Evolutionary conservation across 2,329 filamentous ascomycete genomes (phyloP).

Genomic region (Botrytis elliptica): DNA sequence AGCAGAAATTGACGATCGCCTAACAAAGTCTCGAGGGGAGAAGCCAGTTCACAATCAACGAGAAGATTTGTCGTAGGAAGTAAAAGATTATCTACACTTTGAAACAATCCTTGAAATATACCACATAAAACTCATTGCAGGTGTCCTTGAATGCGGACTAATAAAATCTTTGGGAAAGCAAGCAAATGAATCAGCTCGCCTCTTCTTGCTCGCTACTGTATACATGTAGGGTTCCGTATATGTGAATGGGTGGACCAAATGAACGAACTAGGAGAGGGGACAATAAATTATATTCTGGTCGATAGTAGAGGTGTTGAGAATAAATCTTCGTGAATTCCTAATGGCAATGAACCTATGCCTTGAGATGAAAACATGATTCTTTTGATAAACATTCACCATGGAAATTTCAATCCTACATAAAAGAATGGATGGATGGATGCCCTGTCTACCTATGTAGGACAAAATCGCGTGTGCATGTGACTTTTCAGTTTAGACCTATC

Average conservation of each 20-base stretch:
- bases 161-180: not conserved
- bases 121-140: not conserved
- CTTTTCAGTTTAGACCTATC: not conserved
- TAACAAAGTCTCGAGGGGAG: not conserved
- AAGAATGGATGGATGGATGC: not conserved
- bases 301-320: not conserved
- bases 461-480: conserved; percentile 3
- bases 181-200: not conserved
- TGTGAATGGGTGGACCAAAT: not conserved
- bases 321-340: not conserved
- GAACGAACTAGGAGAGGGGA: not conserved
- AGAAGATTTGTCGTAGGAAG: not conserved
- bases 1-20: not conserved
- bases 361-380: not conserved
- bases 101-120: not conserved
- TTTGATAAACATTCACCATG: not conserved
- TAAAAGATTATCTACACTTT: not conserved
- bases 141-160: not conserved
- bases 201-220: not conserved
- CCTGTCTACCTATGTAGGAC: not conserved
- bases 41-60: not conserved
- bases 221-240: not conserved
- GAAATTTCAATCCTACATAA: no score
- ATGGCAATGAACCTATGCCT: not conserved
- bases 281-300: not conserved